Conservation (phyloP, 2,329 filamentous ascomycete species). For the Cercospora sp. region DNA sequence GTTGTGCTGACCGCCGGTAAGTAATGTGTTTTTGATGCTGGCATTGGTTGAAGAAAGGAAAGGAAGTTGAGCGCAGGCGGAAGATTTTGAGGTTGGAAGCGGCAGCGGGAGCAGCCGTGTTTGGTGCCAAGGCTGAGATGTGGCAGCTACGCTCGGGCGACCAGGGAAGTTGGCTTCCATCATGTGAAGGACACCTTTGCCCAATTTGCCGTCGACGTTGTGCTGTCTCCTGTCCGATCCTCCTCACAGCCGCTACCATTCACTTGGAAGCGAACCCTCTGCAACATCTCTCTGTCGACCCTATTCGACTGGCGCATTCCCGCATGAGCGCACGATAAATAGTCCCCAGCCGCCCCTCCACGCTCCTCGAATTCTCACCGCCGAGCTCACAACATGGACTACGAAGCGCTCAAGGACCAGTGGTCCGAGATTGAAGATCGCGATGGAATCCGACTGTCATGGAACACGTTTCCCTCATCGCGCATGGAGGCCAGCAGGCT, state of each 20-base stretch:
- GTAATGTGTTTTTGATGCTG: slow-evolving; percentile 60
- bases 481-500: slow-evolving; percentile 68
- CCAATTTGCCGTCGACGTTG: not conserved
- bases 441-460: slow-evolving; percentile 93
- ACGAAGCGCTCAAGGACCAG: slow-evolving; percentile 89
- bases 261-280: not conserved
- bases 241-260: not conserved
- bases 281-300: not conserved
- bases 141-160: slow-evolving; percentile 13
- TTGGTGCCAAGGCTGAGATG: slow-evolving; percentile 15
- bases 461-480: slow-evolving; percentile 98
- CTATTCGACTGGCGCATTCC: not conserved
- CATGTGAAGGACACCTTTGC: slow-evolving; percentile 14
- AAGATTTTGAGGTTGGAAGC: slow-evolving; percentile 6
- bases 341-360: slow-evolving; percentile 14
- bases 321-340: slow-evolving; percentile 23
- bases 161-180: slow-evolving; percentile 14
- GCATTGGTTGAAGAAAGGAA: slow-evolving; percentile 49
- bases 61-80: slow-evolving; percentile 32
- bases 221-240: not conserved
- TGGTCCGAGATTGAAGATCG: slow-evolving; percentile 96
- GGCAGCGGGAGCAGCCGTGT: not conserved
- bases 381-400: slow-evolving; percentile 67
- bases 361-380: slow-evolving; percentile 12
- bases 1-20: slow-evolving; percentile 61